These are phyloP conservation scores for Ceratocystis huliohia DNA, from an alignment of 2,329 filamentous ascomycete genomes.

Conservation along the genomic window DNA sequence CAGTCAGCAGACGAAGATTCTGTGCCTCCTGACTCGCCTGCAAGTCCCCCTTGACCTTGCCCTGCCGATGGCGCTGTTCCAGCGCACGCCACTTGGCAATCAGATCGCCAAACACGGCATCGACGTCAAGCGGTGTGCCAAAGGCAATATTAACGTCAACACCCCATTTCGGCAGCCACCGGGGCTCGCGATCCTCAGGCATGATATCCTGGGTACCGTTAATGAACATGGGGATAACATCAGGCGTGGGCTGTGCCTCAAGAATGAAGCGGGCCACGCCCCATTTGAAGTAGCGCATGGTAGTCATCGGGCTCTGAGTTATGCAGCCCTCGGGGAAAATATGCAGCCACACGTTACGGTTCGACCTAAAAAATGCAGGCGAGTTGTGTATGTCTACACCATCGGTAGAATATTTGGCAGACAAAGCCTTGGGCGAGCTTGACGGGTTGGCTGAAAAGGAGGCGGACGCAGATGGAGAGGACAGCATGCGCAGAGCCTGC, in stretches of 20 bases:
- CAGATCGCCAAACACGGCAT: conserved; percentile 64
- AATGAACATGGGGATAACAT: conserved; percentile 87
- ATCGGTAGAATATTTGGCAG: conserved; percentile 50
- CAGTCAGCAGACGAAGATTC: conserved; percentile 60
- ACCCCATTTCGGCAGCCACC: conserved; percentile 64
- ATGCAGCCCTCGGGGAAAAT: conserved; percentile 93
- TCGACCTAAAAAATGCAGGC: conserved; percentile 56
- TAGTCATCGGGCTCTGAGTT: conserved; percentile 67
- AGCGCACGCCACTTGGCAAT: conserved; percentile 56
- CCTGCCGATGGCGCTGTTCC: conserved; percentile 20
- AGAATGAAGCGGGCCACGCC: conserved; percentile 82
- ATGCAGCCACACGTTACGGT: conserved; percentile 76
- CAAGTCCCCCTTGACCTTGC: conserved; percentile 42
- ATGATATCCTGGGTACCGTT: conserved; percentile 81
- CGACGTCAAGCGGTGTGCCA: conserved; percentile 63
- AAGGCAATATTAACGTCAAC: conserved; percentile 62
- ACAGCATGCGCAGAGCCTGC: conserved; percentile 74
- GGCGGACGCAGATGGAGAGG: conserved; percentile 26
- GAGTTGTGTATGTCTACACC: conserved; percentile 53
- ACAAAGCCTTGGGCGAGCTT: conserved; percentile 38
- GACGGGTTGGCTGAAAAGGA: conserved; percentile 22
- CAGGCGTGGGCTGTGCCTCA: conserved; percentile 74
- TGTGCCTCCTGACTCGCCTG: conserved; percentile 63
- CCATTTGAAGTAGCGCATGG: conserved; percentile 97
- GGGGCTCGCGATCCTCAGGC: conserved; percentile 74